Evolutionary conservation across 1,139 yeast species (phyloP), one percentile per base, ranked within the genome.

Genomic region (Martiniozyma asiatica): DNA sequence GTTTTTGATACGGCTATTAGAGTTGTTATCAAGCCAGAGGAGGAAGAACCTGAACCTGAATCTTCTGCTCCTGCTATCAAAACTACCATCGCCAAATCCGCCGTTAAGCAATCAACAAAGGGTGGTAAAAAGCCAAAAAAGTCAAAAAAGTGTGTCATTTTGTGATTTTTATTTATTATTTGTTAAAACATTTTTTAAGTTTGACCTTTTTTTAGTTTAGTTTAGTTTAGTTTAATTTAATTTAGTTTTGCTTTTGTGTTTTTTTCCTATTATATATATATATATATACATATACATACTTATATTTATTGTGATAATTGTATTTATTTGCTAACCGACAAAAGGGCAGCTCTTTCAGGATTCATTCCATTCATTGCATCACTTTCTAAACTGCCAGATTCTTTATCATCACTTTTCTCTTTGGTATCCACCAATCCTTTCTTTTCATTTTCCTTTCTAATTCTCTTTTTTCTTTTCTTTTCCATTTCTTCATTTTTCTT

Each of bases 1-100:
- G 76, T 84, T 12, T 84, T 84, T 45, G 94, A 82, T 45, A 73
- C 61, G 38, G 93, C 94, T 13, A 81, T 82, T 29, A 68, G 74
- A 44, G 67, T 75, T 1, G 89, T 78, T 8, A 65, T 77, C 35
- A 62, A 66, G 33, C 80, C 80, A 18, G 77, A 26, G 18, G 18
- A 17, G 9, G 17, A n/a, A 8, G 18, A 6, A n/a, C 5, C 14
- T 12, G 14, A 15, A 8, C 30, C 34, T 8, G 27, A 75, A 20
- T 72, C 71, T 19, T 43, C 44, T 21, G 31, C 38, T 25, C 36
- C 34, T 19, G 38, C 24, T 27, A 22, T 40, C 14, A 28, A 34
- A 28, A 35, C 31, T 18, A 19, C 35, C 14, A 14, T 32, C 25
- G 20, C 33, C 30, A 35, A 24, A 31, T 26, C 29, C 29, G 30